Evolutionary conservation across 2,329 filamentous ascomycete genomes (phyloP), one percentile per base, ranked within the genome.

Genomic region (Fusarium setosum): DNA sequence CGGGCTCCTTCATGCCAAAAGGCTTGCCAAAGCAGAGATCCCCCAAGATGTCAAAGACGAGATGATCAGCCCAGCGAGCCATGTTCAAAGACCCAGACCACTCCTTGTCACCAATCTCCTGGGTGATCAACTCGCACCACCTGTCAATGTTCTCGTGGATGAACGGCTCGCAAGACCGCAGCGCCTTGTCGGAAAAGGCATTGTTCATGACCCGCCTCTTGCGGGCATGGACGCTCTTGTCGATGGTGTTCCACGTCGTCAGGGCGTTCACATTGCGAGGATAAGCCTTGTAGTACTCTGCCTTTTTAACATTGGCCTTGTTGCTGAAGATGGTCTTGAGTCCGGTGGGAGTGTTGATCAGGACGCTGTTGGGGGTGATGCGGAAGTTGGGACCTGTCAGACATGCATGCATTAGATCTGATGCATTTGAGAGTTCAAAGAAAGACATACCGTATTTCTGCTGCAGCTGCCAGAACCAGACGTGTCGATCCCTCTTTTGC

Each of bases 21-120:
- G 67, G 58, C 34, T 63, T 67, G 9, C 68, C 62, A 37, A 68
- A 70, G 41, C 55, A 70, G 3, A 70, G 52, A 42, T 70, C 67
- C 3, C 65, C 68, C 3, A 70, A 34, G 29, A 68, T 70, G 11
- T 70, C 68, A 44, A 67, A 67, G 38, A 69, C 57, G 21, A 72
- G 51, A 31, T 62, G 54, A 18, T 69, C 61, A 9, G 51, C 54
- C 65, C 69, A 70, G 4, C 65, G 34, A 15, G 57, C 61, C 61
- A 72, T 61, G 13, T 72, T 67, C 2, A 72, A 3, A 2, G 56
- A 52, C 4, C 9, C 10, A 1, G 61, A 53, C 61, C 50, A 62
- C 23, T 48, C 32, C 20, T 48, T 56, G 0, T 50, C 26, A 3
- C 41, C 37, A 18, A 61, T 60, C 17, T 72, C 65, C 8, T 54